Evolutionary conservation across 306 rosid species (phyloP).

Genomic region (Crotalaria pallida): DNA sequence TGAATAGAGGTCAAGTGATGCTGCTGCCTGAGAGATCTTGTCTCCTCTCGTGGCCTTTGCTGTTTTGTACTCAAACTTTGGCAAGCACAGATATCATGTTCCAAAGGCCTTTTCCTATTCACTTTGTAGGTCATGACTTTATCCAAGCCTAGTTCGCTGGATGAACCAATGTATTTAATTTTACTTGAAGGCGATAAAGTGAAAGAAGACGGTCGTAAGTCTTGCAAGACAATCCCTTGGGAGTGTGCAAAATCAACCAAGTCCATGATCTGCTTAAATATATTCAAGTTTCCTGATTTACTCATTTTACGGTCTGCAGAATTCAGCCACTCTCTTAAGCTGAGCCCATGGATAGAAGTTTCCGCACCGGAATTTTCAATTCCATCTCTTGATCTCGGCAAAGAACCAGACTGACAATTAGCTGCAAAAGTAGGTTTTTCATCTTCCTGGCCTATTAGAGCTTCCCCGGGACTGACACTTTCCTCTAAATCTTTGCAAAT

Average conservation of each 20-base stretch:
- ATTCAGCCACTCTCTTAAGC: constrained; percentile 56
- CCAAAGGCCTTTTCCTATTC: constrained; percentile 39
- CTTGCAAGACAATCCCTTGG: constrained; percentile 47
- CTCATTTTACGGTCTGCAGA: constrained; percentile 21
- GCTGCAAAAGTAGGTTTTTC: constrained; percentile 14
- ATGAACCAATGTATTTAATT: constrained; percentile 46
- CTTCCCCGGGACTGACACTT: constrained; percentile 1
- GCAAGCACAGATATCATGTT: constrained; percentile 20
- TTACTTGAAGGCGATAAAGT: constrained; percentile 35
- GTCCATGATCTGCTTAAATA: constrained; percentile 57
- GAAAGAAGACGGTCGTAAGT: constrained; percentile 51
- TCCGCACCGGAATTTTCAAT: constrained; percentile 13
- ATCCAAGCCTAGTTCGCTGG: constrained; percentile 15
- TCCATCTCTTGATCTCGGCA: constrained; percentile 12
- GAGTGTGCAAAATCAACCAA: constrained; percentile 49
- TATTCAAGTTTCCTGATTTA: constrained; percentile 33
- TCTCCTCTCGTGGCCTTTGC: constrained; percentile 32
- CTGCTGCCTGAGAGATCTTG: constrained; percentile 25
- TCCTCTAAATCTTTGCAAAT: constrained; percentile 26
- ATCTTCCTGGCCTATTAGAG: constrained; percentile 24
- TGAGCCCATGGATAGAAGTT: constrained; percentile 25
- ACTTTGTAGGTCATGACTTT: neutral
- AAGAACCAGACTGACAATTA: constrained; percentile 15
- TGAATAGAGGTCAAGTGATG: neutral
- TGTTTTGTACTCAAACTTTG: constrained; percentile 29